A percentile compares a stretch with the other conserved stretches of the same genome.
Evolutionary conservation across 306 rosid species (phyloP).

Genomic region (Gastrolobium villosum): DNA sequence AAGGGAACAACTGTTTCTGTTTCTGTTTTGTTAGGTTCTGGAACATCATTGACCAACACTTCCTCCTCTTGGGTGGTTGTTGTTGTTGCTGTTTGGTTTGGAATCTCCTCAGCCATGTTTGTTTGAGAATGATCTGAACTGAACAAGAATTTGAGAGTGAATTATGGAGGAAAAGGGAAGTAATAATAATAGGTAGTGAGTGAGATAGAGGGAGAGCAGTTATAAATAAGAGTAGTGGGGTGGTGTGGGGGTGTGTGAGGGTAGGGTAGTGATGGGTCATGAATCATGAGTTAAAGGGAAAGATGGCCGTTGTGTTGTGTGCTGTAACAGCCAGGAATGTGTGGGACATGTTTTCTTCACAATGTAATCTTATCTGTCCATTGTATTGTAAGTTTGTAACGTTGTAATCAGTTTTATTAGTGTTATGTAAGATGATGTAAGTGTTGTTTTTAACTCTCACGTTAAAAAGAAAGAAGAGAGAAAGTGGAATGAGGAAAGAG

Average conservation of each 20-base stretch:
- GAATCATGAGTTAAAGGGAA: neutral
- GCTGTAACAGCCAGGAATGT: constrained; percentile 54
- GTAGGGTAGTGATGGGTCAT: constrained; percentile 19
- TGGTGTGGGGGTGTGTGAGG: neutral
- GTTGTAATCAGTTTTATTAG: constrained; percentile 37
- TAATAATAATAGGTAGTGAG: too few relatives aligned
- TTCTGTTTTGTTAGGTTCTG: constrained; percentile 41
- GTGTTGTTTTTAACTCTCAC: too few relatives aligned
- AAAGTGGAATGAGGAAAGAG: too few relatives aligned
- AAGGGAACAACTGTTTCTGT: neutral
- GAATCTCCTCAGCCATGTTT: constrained; percentile 55
- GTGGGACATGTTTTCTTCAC: constrained; percentile 49
- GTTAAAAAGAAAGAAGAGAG: too few relatives aligned
- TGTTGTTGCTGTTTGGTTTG: constrained; percentile 23
- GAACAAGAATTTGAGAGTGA: neutral
- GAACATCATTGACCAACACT: constrained; percentile 53
- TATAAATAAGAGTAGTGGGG: constrained; percentile 36
- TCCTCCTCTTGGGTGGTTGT: constrained; percentile 42
- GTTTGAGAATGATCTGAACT: neutral
- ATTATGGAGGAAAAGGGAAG: neutral
- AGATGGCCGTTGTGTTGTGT: constrained; percentile 14
- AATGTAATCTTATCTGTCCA: neutral
- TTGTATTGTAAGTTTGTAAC: constrained; percentile 2
- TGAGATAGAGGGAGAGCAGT: constrained; percentile 8
- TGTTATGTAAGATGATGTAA: too few relatives aligned